These are phyloP conservation scores for Colletotrichum tanaceti DNA, from an alignment of 2,329 filamentous ascomycete species.

Conservation along the genomic window DNA sequence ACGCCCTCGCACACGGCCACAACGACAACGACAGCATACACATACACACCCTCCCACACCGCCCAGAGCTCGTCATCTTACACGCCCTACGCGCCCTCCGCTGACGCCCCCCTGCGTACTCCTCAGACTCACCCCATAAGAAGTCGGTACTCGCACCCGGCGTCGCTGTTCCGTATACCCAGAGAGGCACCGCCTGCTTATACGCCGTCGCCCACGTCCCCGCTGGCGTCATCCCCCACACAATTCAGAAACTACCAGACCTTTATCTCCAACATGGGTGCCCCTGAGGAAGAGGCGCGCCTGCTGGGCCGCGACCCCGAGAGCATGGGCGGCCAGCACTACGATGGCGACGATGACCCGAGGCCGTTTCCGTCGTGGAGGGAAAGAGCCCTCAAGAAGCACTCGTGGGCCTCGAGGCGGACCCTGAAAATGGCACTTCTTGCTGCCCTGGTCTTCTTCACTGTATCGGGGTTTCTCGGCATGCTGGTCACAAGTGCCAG, in stretches of 20 bases:
- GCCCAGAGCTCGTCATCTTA: conserved; percentile 38
- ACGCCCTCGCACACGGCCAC: conserved; percentile 35
- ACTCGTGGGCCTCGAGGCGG: conserved; percentile 42
- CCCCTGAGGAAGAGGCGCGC: conserved; percentile 55
- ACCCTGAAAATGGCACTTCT: conserved; percentile 49
- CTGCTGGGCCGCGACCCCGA: conserved; percentile 58
- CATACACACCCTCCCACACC: conserved; percentile 1
- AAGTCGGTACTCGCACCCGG: conserved; percentile 17
- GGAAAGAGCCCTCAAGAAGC: conserved; percentile 40
- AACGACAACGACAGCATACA: background rate
- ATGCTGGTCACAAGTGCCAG: conserved; percentile 39
- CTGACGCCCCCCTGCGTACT: conserved; percentile 33
- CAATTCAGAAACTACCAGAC: conserved; percentile 56
- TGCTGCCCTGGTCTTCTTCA: conserved; percentile 49
- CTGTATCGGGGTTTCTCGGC: conserved; percentile 47
- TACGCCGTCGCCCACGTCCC: conserved; percentile 52
- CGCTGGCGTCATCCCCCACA: conserved; percentile 49
- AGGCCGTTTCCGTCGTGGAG: conserved; percentile 44
- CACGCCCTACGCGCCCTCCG: conserved; percentile 37
- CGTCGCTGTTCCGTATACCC: conserved; percentile 41
- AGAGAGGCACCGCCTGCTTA: conserved; percentile 64
- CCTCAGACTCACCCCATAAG: conserved; percentile 38
- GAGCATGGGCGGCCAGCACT: conserved; percentile 56
- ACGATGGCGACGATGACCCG: conserved; percentile 32
- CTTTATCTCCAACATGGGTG: conserved; percentile 57